phyloP scores from a whole-genome alignment of 257 asterid species.

The Nicotiana knightiana region DNA sequence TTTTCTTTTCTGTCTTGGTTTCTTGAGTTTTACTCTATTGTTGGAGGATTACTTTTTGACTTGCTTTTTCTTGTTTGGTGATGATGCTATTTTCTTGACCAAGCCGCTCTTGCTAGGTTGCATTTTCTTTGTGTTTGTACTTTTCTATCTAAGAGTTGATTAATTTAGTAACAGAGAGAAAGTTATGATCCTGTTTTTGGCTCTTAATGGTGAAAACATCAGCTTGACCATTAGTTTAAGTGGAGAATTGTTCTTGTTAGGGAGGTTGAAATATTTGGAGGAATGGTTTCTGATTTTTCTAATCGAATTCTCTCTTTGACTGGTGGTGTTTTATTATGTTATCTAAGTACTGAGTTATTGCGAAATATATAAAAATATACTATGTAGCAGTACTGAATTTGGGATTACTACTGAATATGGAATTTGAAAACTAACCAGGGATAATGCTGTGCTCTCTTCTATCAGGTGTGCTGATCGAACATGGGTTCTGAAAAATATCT shows the following conservation, averaged over 20 bases:
- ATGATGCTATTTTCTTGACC: neutral
- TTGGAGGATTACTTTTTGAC: neutral
- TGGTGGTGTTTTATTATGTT: neutral
- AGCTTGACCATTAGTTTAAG: neutral
- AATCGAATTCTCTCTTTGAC: neutral
- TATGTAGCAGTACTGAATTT: neutral
- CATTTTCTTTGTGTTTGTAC: neutral
- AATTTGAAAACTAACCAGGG: conserved; percentile 22
- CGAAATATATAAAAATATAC: neutral
- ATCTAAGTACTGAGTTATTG: neutral
- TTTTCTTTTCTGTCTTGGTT: neutral
- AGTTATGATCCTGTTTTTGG: neutral
- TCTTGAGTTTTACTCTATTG: neutral
- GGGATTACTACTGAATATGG: neutral
- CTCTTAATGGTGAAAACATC: neutral
- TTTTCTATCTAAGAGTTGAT: neutral
- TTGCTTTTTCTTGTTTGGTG: neutral
- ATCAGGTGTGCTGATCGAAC: conserved; percentile 12
- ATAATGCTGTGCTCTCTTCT: neutral
- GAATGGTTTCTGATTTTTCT: neutral
- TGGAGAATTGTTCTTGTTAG: neutral
- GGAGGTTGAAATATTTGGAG: neutral
- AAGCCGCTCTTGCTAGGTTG: neutral
- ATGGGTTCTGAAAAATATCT: conserved; percentile 45
- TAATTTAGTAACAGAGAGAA: neutral